phyloP scores from a whole-genome alignment of 2,329 filamentous ascomycete genomes.

The Hymenoscyphus linearis region DNA sequence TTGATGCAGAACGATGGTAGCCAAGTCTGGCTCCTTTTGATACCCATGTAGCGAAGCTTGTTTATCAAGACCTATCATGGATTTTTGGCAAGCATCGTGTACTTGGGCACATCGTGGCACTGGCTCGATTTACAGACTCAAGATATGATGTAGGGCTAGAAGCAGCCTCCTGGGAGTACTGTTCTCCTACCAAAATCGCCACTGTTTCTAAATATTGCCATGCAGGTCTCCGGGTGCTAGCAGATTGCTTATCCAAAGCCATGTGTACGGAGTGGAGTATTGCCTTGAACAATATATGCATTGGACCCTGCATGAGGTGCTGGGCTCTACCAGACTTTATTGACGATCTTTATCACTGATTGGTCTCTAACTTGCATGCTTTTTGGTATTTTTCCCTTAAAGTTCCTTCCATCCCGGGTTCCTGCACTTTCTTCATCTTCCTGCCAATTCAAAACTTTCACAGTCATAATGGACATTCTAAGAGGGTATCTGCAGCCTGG shows the following conservation, averaged over 20 bases:
- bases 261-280: background rate
- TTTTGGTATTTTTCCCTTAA: background rate
- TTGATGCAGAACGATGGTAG: background rate
- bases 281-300: background rate
- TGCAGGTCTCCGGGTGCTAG: background rate
- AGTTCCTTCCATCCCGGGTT: background rate
- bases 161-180: background rate
- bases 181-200: background rate
- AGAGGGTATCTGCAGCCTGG: background rate
- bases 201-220: background rate
- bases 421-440: background rate
- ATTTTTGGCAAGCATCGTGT: background rate
- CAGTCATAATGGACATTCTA: background rate
- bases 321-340: background rate
- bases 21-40: background rate
- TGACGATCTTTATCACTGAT: background rate
- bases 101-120: background rate
- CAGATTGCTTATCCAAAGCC: background rate
- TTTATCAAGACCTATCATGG: background rate
- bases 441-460: background rate
- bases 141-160: background rate
- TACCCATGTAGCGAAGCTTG: background rate
- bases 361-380: background rate
- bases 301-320: background rate
- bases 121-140: background rate